Percentiles rank a stretch among this genome's conserved stretches.
Conservation (phyloP, 257 asterid species). For the Thymus mandschuricus region DNA sequence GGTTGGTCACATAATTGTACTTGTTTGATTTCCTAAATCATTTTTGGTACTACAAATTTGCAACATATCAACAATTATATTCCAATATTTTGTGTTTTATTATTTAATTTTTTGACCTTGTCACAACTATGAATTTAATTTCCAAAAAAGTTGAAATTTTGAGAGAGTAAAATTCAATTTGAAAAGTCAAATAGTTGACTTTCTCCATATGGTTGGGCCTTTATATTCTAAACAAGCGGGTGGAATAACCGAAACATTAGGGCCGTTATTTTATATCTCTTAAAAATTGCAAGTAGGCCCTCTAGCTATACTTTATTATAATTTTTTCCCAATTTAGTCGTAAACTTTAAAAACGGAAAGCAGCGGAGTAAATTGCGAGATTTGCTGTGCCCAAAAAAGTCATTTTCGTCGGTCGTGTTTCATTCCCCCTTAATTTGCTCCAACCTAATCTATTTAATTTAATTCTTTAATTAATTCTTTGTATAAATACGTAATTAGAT, state of each 20-base stretch:
- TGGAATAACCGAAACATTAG: neutral
- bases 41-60: neutral
- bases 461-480: neutral
- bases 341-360: slow-evolving; percentile 14
- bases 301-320: neutral
- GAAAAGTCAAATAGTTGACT: neutral
- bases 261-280: neutral
- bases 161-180: neutral
- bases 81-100: neutral
- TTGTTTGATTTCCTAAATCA: neutral
- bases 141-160: neutral
- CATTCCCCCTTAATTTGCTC: slow-evolving; percentile 26
- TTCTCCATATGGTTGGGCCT: neutral
- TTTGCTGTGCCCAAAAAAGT: slow-evolving; percentile 28
- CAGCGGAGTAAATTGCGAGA: slow-evolving; percentile 43
- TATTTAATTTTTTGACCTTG: neutral
- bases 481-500: neutral
- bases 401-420: slow-evolving; percentile 20
- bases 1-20: neutral
- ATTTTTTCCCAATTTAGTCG: slow-evolving; percentile 18
- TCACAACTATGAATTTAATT: too few relatives aligned
- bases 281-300: slow-evolving; percentile 22
- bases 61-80: neutral
- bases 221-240: neutral
- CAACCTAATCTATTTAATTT: neutral